Conservation (phyloP, 1,139 yeast species). For the Lodderomyces jiufengensis region DNA sequence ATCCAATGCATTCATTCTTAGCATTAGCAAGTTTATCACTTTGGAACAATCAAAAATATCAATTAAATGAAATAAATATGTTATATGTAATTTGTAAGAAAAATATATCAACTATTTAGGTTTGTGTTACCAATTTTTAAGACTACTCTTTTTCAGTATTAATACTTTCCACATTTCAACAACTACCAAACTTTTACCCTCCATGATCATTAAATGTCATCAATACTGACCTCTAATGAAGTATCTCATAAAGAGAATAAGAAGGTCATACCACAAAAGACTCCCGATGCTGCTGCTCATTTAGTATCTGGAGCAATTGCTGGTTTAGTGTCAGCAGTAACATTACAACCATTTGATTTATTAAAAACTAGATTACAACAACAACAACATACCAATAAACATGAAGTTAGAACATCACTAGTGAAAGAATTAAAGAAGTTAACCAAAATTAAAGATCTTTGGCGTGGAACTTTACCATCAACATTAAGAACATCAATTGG, state of each 20-base stretch:
- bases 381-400: constrained; percentile 37
- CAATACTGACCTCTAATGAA: constrained; percentile 2
- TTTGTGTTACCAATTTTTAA: not conserved
- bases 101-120: not conserved
- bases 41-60: constrained; percentile 23
- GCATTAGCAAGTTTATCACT: constrained; percentile 58
- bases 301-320: constrained; percentile 81
- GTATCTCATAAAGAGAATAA: not conserved
- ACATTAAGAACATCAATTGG: constrained; percentile 89
- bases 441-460: constrained; percentile 51
- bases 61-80: constrained; percentile 23
- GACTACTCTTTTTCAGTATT: constrained; percentile 2
- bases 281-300: constrained; percentile 38
- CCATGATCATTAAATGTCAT: constrained; percentile 4
- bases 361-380: constrained; percentile 90
- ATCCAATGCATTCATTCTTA: constrained; percentile 64
- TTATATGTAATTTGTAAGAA: constrained; percentile 18
- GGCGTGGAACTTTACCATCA: constrained; percentile 95
- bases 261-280: constrained; percentile 1
- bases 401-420: constrained; percentile 36
- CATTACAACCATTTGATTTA: constrained; percentile 86
- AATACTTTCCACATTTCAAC: no score
- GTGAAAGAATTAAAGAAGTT: constrained; percentile 45
- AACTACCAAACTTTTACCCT: no score
- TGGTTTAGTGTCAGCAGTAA: constrained; percentile 78